Percentiles rank a stretch among this genome's conserved stretches.
These are phyloP conservation scores for Caulochytrium protostelioides DNA, from an alignment of 371 early-diverging fungal genomes.

Conservation along the genomic window DNA sequence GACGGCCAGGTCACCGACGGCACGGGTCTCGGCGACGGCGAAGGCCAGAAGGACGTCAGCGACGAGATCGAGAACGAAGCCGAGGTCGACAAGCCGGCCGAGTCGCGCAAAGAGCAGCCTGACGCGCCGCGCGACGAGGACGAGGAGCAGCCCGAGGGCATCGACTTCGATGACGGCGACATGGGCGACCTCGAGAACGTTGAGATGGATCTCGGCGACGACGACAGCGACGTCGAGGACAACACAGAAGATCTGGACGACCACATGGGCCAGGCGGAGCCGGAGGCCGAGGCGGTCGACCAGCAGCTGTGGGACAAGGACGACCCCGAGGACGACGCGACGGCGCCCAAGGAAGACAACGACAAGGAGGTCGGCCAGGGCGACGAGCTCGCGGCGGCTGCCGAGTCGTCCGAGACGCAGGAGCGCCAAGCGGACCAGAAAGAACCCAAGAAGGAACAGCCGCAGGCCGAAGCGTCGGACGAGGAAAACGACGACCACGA, in stretches of 20 bases:
- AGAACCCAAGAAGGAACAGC: slow-evolving; percentile 38
- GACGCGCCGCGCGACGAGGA: slow-evolving; percentile 6
- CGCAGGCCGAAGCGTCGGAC: slow-evolving; percentile 5
- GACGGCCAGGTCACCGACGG: slow-evolving; percentile 43
- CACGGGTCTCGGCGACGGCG: slow-evolving; percentile 88
- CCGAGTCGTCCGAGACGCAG: slow-evolving; percentile 37
- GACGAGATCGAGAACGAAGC: slow-evolving; percentile 91
- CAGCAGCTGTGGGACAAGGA: slow-evolving; percentile 93
- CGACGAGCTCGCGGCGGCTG: slow-evolving; percentile 23
- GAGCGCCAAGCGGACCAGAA: slow-evolving; percentile 8
- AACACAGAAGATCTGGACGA: slow-evolving; percentile 46
- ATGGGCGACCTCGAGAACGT: slow-evolving; percentile 79
- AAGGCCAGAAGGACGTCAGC: slow-evolving; percentile 83
- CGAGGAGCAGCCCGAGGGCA: slow-evolving; percentile 34
- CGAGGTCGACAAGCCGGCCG: slow-evolving; percentile 69
- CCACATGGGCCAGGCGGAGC: slow-evolving; percentile 73
- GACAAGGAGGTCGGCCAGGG: slow-evolving; percentile 25
- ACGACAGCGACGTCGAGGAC: slow-evolving; percentile 31
- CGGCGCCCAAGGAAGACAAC: slow-evolving; percentile 14
- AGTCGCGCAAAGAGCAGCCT: slow-evolving; percentile 38
- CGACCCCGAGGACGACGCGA: slow-evolving; percentile 43
- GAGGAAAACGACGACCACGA: slow-evolving; percentile 7
- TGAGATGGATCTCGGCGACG: slow-evolving; percentile 20
- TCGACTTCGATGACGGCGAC: slow-evolving; percentile 92
- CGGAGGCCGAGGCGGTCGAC: slow-evolving; percentile 73